These are phyloP conservation scores for Plantago elongata DNA, from an alignment of 257 asterid species.

Conservation along the genomic window DNA sequence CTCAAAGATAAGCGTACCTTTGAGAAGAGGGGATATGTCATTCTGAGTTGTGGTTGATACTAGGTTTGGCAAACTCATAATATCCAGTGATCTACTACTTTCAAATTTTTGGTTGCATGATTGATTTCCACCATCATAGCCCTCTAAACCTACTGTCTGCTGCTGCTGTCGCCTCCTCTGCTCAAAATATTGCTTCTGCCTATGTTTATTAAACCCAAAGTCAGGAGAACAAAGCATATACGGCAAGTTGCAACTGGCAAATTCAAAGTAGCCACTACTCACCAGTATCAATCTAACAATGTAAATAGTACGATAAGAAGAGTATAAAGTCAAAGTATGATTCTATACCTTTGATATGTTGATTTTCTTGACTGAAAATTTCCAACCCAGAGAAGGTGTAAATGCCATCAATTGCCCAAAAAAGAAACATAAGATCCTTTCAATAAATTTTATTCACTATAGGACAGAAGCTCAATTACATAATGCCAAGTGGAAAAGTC, in stretches of 20 bases:
- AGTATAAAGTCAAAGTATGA: slow-evolving; percentile 12
- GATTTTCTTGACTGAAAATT: slow-evolving; percentile 65
- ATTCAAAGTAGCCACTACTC: not conserved
- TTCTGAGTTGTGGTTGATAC: slow-evolving; percentile 42
- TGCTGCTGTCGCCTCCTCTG: slow-evolving; percentile 73
- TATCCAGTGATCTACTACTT: slow-evolving; percentile 65
- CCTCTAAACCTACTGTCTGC: slow-evolving; percentile 35
- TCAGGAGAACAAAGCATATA: slow-evolving; percentile 9
- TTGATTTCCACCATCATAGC: slow-evolving; percentile 38
- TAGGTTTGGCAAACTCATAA: slow-evolving; percentile 62
- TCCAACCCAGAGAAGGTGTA: slow-evolving; percentile 31
- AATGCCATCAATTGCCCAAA: slow-evolving; percentile 20
- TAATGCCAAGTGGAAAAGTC: not conserved
- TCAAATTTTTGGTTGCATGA: slow-evolving; percentile 31
- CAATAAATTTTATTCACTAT: not conserved
- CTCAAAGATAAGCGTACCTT: slow-evolving; percentile 38
- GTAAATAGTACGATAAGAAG: slow-evolving; percentile 5
- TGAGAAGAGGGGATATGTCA: slow-evolving; percentile 28
- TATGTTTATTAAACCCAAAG: slow-evolving; percentile 23
- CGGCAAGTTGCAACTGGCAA: not conserved
- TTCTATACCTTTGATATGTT: slow-evolving; percentile 61
- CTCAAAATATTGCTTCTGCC: slow-evolving; percentile 91
- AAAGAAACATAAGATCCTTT: slow-evolving; percentile 13
- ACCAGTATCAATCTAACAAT: slow-evolving; percentile 15
- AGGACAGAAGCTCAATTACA: slow-evolving; percentile 8